phyloP scores from a whole-genome alignment of 192 early-diverging fungal species.

The Coemansia umbellata region DNA sequence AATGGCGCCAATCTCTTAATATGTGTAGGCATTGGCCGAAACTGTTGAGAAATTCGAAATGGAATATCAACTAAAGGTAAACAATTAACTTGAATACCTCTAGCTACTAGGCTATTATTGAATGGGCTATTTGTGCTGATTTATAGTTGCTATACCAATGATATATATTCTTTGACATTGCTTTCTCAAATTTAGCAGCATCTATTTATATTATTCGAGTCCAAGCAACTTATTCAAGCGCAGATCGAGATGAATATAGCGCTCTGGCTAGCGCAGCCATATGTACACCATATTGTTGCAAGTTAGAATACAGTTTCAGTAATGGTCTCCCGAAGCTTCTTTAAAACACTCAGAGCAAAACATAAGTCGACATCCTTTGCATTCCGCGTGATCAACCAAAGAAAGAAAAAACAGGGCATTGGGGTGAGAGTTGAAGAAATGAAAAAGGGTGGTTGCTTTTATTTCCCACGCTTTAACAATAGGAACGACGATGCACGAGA shows the following conservation, averaged over 20 bases:
- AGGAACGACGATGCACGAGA: background rate
- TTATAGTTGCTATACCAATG: no score
- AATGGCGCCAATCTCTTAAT: no score
- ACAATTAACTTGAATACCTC: background rate
- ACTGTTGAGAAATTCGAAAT: slow-evolving; percentile 23
- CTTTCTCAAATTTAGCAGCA: slow-evolving; percentile 25
- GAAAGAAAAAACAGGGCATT: background rate
- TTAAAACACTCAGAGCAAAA: no score
- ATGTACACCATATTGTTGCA: slow-evolving; percentile 6
- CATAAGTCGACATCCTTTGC: no score
- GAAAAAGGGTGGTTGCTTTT: background rate
- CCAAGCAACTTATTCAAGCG: slow-evolving; percentile 11
- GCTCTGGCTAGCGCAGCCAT: slow-evolving; percentile 40
- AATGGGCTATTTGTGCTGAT: no score
- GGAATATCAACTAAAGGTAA: slow-evolving; percentile 47
- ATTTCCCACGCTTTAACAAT: slow-evolving; percentile 12
- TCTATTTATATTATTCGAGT: slow-evolving; percentile 13
- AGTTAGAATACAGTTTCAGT: background rate
- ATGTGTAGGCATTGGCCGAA: background rate
- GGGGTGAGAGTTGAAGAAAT: no score
- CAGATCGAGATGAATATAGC: slow-evolving; percentile 35
- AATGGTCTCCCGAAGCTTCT: no score
- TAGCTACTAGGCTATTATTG: no score
- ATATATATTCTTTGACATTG: no score
- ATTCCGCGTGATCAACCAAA: slow-evolving; percentile 6